Evolutionary conservation across 2,329 filamentous ascomycete species (phyloP).

Genomic region (Aspergillus tanneri): DNA sequence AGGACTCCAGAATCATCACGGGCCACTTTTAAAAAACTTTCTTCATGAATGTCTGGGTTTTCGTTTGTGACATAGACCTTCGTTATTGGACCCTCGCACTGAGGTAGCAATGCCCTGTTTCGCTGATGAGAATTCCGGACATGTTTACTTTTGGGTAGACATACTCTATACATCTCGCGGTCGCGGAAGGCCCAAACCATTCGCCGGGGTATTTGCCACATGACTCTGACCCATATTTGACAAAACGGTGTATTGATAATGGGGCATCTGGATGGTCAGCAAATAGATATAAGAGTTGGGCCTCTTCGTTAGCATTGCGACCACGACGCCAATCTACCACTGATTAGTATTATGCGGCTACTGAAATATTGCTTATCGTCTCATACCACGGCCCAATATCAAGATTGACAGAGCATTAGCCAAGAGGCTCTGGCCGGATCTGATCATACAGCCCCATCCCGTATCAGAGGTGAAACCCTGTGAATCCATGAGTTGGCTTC

Average conservation of each 20-base stretch:
- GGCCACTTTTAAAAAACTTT: slow-evolving; percentile 77
- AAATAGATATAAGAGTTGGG: slow-evolving; percentile 73
- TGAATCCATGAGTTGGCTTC: slow-evolving; percentile 74
- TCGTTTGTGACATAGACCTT: slow-evolving; percentile 88
- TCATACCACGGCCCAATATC: slow-evolving; percentile 71
- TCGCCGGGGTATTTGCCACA: slow-evolving; percentile 95
- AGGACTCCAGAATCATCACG: slow-evolving; percentile 65
- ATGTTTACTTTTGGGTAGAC: slow-evolving; percentile 32
- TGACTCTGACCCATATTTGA: slow-evolving; percentile 77
- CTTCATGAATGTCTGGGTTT: slow-evolving; percentile 88
- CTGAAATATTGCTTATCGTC: slow-evolving; percentile 18
- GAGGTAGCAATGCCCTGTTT: slow-evolving; percentile 69
- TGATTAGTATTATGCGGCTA: slow-evolving; percentile 21
- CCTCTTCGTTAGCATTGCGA: slow-evolving; percentile 59
- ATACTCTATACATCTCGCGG: slow-evolving; percentile 89
- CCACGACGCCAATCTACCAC: slow-evolving; percentile 72
- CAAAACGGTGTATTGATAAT: slow-evolving; percentile 94
- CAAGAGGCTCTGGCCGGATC: slow-evolving; percentile 88
- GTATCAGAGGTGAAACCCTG: slow-evolving; percentile 87
- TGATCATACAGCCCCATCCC: slow-evolving; percentile 98
- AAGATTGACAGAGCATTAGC: slow-evolving; percentile 78
- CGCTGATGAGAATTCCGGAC: background rate
- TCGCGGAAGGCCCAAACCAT: slow-evolving; percentile 98
- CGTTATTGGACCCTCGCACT: slow-evolving; percentile 61
- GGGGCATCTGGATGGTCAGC: slow-evolving; percentile 82